Conservation (phyloP, 1,139 yeast genomes). For the Kluyveromyces marxianus region DNA sequence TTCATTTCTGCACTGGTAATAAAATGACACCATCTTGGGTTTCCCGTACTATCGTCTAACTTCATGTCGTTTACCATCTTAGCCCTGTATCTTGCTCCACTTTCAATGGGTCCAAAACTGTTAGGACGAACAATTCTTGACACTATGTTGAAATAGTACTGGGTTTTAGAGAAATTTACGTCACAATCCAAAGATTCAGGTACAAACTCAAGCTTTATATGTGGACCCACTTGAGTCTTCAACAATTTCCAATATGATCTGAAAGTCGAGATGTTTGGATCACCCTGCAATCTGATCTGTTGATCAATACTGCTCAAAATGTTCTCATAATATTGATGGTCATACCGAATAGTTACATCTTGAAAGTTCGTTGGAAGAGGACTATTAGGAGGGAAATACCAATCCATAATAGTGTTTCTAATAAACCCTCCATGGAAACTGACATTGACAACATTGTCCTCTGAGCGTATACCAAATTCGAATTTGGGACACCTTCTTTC, state of each 20-base stretch:
- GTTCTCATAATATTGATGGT: neutral
- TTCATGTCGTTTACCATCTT: slow-evolving; percentile 5
- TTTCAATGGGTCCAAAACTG: slow-evolving; percentile 5
- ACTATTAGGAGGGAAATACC: slow-evolving; percentile 1
- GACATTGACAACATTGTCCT: slow-evolving; percentile 2
- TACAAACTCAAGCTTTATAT: neutral
- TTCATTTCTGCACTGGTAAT: slow-evolving; percentile 6
- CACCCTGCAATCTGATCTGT: neutral
- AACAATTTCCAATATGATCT: slow-evolving; percentile 4
- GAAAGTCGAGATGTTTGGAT: neutral
- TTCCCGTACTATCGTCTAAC: neutral
- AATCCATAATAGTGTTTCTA: slow-evolving; percentile 3
- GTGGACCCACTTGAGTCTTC: slow-evolving; percentile 1
- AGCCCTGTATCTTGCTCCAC: slow-evolving; percentile 5
- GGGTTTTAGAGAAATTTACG: neutral
- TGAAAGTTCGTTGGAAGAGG: slow-evolving; percentile 1
- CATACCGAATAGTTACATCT: slow-evolving; percentile 3
- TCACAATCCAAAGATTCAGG: slow-evolving; percentile 3
- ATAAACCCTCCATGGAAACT: slow-evolving; percentile 4
- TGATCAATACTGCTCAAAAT: neutral
- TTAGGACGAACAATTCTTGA: slow-evolving; percentile 3
- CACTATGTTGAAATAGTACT: slow-evolving; percentile 3
- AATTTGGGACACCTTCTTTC: slow-evolving; percentile 5
- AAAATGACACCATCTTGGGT: slow-evolving; percentile 5
- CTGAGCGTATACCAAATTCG: slow-evolving; percentile 3